A percentile compares a stretch with the other conserved stretches of the same genome.
These are phyloP conservation scores for Russula abietina DNA, from an alignment of 768 basidiomycete genomes.

Conservation along the genomic window DNA sequence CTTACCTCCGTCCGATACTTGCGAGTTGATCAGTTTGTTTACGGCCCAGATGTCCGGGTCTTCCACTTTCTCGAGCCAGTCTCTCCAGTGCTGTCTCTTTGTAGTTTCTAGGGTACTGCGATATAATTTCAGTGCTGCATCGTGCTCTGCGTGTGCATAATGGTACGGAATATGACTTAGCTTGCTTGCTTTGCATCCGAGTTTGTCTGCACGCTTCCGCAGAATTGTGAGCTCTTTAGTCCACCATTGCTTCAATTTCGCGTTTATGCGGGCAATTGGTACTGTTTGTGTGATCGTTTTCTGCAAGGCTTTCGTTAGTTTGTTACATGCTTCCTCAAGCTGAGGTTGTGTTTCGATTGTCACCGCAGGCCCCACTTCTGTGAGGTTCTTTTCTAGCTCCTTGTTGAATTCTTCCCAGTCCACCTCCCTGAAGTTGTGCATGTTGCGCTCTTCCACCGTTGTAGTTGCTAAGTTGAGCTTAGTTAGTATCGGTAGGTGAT, in stretches of 20 bases:
- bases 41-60: background rate
- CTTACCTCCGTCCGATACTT: too few species aligned
- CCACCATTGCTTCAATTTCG: background rate
- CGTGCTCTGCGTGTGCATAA: background rate
- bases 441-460: background rate
- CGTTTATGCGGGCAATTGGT: too few species aligned
- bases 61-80: background rate
- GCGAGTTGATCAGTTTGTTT: too few species aligned
- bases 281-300: too few species aligned
- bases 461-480: background rate
- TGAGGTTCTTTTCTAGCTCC: too few species aligned
- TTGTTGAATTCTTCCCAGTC: background rate
- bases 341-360: background rate
- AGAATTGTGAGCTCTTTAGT: background rate
- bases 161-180: background rate
- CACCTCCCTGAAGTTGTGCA: background rate
- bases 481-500: background rate
- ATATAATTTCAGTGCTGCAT: too few species aligned
- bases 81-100: background rate
- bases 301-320: background rate
- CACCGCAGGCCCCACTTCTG: too few species aligned
- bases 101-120: background rate
- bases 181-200: background rate
- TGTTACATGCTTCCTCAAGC: rapidly evolving
- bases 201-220: background rate